phyloP scores from a whole-genome alignment of 345 rosid genomes.

The Balakata baccata region DNA sequence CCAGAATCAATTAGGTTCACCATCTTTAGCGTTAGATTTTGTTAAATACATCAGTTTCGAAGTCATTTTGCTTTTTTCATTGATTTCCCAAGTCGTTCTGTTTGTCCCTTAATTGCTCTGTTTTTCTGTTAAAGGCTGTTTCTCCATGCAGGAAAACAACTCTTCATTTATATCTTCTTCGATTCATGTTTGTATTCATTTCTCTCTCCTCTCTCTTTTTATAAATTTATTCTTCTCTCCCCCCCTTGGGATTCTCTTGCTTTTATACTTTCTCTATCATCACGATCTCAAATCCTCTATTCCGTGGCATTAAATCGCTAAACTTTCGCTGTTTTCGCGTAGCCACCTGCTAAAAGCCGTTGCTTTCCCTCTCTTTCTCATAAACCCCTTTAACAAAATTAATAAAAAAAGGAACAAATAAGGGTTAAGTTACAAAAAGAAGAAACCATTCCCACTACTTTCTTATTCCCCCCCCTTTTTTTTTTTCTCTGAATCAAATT shows the following conservation, averaged over 20 bases:
- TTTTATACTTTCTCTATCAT: background rate
- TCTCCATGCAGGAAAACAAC: background rate
- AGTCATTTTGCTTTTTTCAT: background rate
- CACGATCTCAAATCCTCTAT: conserved; percentile 14
- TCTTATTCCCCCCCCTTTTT: background rate
- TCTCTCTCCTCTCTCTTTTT: background rate
- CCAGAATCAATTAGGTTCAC: background rate
- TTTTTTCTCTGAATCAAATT: background rate
- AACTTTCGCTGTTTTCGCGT: conserved; percentile 25
- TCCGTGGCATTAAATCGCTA: conserved; percentile 19
- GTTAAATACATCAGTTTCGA: background rate
- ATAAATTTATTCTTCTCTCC: background rate
- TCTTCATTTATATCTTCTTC: background rate
- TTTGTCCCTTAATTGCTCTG: conserved; percentile 1
- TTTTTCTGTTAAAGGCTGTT: background rate
- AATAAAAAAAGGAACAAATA: background rate
- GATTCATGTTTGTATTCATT: background rate
- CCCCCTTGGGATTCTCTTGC: background rate
- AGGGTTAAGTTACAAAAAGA: background rate
- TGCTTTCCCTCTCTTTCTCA: conserved; percentile 18
- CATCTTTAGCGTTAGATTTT: background rate
- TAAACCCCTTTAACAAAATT: background rate
- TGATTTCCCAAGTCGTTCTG: background rate
- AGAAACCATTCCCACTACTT: background rate
- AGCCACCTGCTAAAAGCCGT: conserved; percentile 19